phyloP scores from a whole-genome alignment of 768 basidiomycete genomes.

The Leucocoprinus birnbaumii region DNA sequence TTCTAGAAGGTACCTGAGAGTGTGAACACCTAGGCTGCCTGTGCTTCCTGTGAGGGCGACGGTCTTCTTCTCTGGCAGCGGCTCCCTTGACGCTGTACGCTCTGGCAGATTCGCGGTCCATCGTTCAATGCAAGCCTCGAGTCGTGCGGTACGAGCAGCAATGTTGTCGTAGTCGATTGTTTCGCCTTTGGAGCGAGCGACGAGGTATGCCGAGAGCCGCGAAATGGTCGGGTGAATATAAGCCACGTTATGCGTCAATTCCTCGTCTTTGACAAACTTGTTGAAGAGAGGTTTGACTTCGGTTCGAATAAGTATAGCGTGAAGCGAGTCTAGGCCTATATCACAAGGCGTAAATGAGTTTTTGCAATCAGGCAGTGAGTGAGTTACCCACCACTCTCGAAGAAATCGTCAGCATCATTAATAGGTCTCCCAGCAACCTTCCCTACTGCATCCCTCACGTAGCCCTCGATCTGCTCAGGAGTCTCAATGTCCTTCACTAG shows the following conservation, averaged over 20 bases:
- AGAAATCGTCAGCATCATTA: conserved; percentile 8
- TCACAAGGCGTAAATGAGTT: background rate
- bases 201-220: conserved; percentile 2
- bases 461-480: conserved; percentile 9
- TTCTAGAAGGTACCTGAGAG: conserved; percentile 21
- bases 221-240: conserved; percentile 8
- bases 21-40: conserved; percentile 27
- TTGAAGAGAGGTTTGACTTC: conserved; percentile 5
- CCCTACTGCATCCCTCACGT: conserved; percentile 4
- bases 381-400: conserved; percentile 4
- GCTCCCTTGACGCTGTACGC: background rate
- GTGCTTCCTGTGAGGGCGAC: conserved; percentile 32
- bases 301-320: conserved; percentile 11
- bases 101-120: conserved; percentile 3
- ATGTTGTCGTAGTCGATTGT: background rate
- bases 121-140: conserved; percentile 4
- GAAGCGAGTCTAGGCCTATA: conserved; percentile 14
- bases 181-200: background rate
- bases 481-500: background rate
- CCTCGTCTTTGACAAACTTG: background rate
- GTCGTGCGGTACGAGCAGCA: background rate
- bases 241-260: conserved; percentile 8
- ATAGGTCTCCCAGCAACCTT: background rate
- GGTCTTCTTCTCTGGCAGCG: conserved; percentile 14
- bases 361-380: too few species aligned